Evolutionary conservation across 2,329 filamentous ascomycete species (phyloP), one percentile per base, ranked within the genome.

Genomic region (Neophaeococcomyces mojaviensis): DNA sequence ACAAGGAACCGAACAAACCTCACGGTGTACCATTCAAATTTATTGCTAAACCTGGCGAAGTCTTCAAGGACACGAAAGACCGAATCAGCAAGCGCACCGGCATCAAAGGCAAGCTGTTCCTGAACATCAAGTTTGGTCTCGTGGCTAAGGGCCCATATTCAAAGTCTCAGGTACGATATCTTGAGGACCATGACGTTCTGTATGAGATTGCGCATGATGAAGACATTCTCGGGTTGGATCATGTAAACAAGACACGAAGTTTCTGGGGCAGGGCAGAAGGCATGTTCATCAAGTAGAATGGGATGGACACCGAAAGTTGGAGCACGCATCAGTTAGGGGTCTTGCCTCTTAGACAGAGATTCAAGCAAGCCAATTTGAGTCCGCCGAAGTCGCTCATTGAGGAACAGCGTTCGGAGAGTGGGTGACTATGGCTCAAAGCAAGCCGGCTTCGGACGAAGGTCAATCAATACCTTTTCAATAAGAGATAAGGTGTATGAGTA

Each of bases 121-220:
- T 98, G 66, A 97, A 97, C 74, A 92, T 98, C 66, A 96, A 94
- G 67, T 96, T 98, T 71, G 86, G 88, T 5, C 68, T 94, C 26
- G 77, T 96, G 42, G 73, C 81, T 63, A 74, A 85, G 62, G 57
- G 68, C 56, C 75, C 79, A 42, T 94, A 86, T 66, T 81, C 84
- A 32, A 39, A 8, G 22, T 30, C 35, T 13, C 88, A 84, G 60
- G 84, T 88, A 20, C 77, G 80, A 49, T 94, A 94, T 68, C 72
- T 98, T 38, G 81, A 84, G 55, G 92, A 97, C 68, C 88, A 71
- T 48, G 67, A 73, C 49, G 64, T 72, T 20, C 61, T 72, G 31
- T 64, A 66, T 35, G 69, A 72, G 41, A 56, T 70, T 30, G 86
- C 88, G 51, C 94, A 92, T 65, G 82, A 92, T 49, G 76, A 84